A percentile compares a stretch with the other conserved stretches of the same genome.
These are phyloP conservation scores for Solanum appendiculatum DNA, from an alignment of 257 asterid species.

Conservation along the genomic window DNA sequence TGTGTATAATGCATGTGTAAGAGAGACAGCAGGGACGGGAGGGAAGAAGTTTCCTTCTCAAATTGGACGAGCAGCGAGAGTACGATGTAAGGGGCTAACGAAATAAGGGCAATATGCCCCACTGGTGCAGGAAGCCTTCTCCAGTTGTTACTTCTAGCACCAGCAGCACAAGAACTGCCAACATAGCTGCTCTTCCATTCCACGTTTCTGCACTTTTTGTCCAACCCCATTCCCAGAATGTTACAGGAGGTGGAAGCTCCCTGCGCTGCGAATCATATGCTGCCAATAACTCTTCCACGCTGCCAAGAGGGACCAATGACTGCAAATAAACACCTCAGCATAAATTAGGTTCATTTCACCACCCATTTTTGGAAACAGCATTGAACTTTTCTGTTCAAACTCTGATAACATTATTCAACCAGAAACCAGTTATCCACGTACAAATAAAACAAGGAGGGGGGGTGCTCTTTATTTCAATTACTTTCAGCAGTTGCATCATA, in stretches of 20 bases:
- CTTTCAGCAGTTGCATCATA: background rate
- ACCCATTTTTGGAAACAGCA: background rate
- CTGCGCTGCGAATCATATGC: slow-evolving; percentile 92
- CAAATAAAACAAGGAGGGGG: background rate
- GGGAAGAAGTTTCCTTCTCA: background rate
- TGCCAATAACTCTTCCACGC: slow-evolving; percentile 93
- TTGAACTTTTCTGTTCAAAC: background rate
- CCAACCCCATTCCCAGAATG: slow-evolving; percentile 99
- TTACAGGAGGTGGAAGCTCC: slow-evolving; percentile 92
- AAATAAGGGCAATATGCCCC: slow-evolving; percentile 76
- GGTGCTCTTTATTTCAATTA: background rate
- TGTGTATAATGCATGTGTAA: background rate
- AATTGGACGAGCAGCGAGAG: background rate
- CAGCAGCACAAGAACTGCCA: slow-evolving; percentile 78
- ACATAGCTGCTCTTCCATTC: slow-evolving; percentile 99
- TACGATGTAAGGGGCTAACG: slow-evolving; percentile 17
- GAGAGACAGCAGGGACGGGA: background rate
- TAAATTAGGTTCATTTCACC: background rate
- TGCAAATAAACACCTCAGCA: slow-evolving; percentile 20
- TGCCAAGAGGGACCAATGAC: slow-evolving; percentile 97
- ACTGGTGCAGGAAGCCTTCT: slow-evolving; percentile 90
- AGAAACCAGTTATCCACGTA: background rate
- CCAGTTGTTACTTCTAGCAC: slow-evolving; percentile 91
- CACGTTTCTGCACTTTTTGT: slow-evolving; percentile 99
- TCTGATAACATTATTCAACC: background rate